A percentile compares a stretch with the other conserved stretches of the same genome.
Conservation (phyloP, 176 grass and related monocot species). For the Cocos nucifera region DNA sequence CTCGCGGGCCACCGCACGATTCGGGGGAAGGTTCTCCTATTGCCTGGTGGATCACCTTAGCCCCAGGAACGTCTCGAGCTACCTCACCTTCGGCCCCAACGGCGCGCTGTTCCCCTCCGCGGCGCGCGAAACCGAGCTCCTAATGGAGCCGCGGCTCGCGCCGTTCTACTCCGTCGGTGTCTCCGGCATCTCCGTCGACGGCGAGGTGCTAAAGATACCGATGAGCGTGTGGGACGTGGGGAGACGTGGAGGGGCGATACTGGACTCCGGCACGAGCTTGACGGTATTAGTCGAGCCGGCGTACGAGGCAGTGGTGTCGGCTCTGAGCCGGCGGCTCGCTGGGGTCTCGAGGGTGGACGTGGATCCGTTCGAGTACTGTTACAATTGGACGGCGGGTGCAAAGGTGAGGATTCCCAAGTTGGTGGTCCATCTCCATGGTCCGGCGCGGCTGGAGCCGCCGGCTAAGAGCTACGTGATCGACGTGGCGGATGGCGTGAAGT, state of each 20-base stretch:
- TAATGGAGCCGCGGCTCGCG: constrained; percentile 19
- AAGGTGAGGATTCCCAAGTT: constrained; percentile 24
- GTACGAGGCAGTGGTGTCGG: constrained; percentile 35
- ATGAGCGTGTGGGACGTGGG: constrained; percentile 40
- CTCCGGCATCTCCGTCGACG: constrained; percentile 30
- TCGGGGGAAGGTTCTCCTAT: constrained; percentile 70
- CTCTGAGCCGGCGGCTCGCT: constrained; percentile 25
- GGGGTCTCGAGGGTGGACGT: constrained; percentile 32
- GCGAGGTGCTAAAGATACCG: constrained; percentile 36
- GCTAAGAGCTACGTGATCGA: constrained; percentile 68
- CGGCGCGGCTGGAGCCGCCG: constrained; percentile 37
- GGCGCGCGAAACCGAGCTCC: constrained; percentile 27
- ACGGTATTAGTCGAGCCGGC: constrained; percentile 33
- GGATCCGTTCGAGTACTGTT: constrained; percentile 57
- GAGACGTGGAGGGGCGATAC: constrained; percentile 28
- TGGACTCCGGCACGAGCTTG: constrained; percentile 79
- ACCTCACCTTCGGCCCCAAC: constrained; percentile 59
- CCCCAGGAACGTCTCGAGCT: constrained; percentile 43
- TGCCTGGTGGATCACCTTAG: constrained; percentile 63
- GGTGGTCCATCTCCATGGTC: constrained; percentile 31
- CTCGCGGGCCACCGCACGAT: constrained; percentile 25
- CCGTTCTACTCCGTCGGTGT: constrained; percentile 30
- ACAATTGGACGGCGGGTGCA: constrained; percentile 42
- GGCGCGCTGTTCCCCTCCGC: constrained; percentile 6
- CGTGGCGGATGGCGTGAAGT: constrained; percentile 37